Evolutionary conservation across 495 filamentous ascomycete species (phyloP).

Genomic region (Aspergillus indologenus): DNA sequence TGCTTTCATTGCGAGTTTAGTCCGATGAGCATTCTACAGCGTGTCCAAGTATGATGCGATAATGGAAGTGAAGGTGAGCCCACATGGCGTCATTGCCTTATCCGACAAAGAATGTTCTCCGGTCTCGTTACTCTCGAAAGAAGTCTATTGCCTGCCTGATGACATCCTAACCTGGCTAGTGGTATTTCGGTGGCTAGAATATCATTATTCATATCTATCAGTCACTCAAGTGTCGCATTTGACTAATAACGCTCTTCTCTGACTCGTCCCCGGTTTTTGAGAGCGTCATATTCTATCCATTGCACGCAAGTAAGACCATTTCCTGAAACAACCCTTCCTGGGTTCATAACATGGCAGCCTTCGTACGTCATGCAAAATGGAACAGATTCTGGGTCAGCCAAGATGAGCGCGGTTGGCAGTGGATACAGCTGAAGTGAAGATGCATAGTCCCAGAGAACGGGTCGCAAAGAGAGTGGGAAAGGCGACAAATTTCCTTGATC

Average conservation of each 20-base stretch:
- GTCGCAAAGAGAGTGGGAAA: constrained; percentile 71
- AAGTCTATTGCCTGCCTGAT: too few relatives aligned
- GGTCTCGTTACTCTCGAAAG: too few relatives aligned
- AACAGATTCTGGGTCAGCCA: constrained; percentile 76
- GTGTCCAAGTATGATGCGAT: too few relatives aligned
- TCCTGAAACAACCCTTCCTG: constrained; percentile 66
- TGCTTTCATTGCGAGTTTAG: too few relatives aligned
- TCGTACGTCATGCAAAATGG: constrained; percentile 87
- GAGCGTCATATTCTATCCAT: constrained; percentile 84
- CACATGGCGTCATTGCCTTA: too few relatives aligned
- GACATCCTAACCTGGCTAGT: too few relatives aligned
- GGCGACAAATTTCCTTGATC: constrained; percentile 87
- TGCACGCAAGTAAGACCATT: constrained; percentile 60
- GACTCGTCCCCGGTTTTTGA: constrained; percentile 52
- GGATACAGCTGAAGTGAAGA: constrained; percentile 77
- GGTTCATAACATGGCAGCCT: constrained; percentile 95
- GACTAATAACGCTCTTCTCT: constrained; percentile 44
- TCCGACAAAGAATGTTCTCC: too few relatives aligned
- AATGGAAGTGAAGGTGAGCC: too few relatives aligned
- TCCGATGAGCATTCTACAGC: too few relatives aligned
- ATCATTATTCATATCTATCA: background rate
- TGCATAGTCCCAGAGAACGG: constrained; percentile 85
- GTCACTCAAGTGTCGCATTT: background rate
- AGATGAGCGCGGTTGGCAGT: constrained; percentile 74
- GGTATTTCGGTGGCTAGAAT: background rate